Conservation (phyloP, 202 grass and related monocot species). For the Saccharum hybrid region DNA sequence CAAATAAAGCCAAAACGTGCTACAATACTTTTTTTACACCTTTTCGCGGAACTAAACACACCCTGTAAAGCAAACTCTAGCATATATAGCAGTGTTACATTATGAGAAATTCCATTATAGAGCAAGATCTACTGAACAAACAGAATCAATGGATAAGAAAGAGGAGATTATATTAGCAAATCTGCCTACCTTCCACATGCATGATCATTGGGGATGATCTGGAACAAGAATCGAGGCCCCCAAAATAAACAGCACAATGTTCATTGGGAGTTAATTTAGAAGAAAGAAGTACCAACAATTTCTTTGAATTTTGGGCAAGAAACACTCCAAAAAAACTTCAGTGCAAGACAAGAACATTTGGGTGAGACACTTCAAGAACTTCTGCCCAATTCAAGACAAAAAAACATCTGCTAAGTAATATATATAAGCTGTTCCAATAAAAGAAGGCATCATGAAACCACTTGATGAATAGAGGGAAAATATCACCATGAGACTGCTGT, state of each 20-base stretch:
- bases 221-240: background rate
- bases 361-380: background rate
- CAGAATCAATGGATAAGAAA: background rate
- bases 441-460: constrained; percentile 7
- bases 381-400: background rate
- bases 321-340: background rate
- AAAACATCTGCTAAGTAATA: background rate
- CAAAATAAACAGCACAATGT: background rate
- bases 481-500: background rate
- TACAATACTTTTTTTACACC: no score
- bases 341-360: background rate
- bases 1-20: no score
- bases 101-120: background rate
- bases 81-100: background rate
- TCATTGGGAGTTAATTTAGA: background rate
- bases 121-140: background rate
- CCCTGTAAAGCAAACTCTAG: background rate
- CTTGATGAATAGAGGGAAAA: background rate
- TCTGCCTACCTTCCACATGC: background rate
- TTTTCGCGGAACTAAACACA: no score
- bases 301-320: background rate
- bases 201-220: background rate
- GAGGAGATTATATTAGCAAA: background rate
- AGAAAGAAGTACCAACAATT: background rate
- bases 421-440: background rate